A percentile compares a stretch with the other conserved stretches of the same genome.
Conservation (phyloP, 2,329 filamentous ascomycete species). For the Fusarium compactum region DNA sequence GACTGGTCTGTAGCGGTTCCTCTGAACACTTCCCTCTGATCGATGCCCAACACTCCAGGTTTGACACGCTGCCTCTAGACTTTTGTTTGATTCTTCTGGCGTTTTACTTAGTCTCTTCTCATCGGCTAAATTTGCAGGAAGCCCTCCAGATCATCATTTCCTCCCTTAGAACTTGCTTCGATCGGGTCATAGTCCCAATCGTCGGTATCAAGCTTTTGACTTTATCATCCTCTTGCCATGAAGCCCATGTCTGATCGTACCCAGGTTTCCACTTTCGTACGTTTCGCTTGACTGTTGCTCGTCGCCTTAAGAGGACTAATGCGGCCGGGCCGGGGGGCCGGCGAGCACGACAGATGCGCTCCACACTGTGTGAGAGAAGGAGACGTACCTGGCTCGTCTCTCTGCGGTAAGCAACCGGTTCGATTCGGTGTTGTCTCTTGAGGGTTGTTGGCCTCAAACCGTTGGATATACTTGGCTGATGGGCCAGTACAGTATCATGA, state of each 20-base stretch:
- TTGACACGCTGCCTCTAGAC: not conserved
- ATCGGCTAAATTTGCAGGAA: slow-evolving; percentile 17
- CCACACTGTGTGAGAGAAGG: slow-evolving; percentile 32
- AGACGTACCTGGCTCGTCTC: not conserved
- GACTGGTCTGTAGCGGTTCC: not conserved
- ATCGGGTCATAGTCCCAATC: not conserved
- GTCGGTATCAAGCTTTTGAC: not conserved
- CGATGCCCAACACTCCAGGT: not conserved
- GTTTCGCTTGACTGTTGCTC: slow-evolving; percentile 37
- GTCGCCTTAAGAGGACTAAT: slow-evolving; percentile 41
- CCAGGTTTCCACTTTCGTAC: slow-evolving; percentile 38
- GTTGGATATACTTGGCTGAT: slow-evolving; percentile 1
- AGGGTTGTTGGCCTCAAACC: not conserved
- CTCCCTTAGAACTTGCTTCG: not conserved
- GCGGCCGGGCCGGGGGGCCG: slow-evolving; percentile 37
- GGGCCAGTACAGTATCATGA: slow-evolving; percentile 13
- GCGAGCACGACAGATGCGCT: slow-evolving; percentile 20
- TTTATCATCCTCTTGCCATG: not conserved
- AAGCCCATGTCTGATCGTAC: slow-evolving; percentile 27
- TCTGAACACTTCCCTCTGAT: not conserved
- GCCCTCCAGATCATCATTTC: not conserved
- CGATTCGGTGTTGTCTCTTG: not conserved
- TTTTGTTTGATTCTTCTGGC: slow-evolving; percentile 40
- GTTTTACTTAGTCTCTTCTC: not conserved
- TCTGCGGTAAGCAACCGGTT: not conserved